A percentile compares a stretch with the other conserved stretches of the same genome.
Conservation (phyloP, 306 rosid genomes). For the Mucuna pruriens region DNA sequence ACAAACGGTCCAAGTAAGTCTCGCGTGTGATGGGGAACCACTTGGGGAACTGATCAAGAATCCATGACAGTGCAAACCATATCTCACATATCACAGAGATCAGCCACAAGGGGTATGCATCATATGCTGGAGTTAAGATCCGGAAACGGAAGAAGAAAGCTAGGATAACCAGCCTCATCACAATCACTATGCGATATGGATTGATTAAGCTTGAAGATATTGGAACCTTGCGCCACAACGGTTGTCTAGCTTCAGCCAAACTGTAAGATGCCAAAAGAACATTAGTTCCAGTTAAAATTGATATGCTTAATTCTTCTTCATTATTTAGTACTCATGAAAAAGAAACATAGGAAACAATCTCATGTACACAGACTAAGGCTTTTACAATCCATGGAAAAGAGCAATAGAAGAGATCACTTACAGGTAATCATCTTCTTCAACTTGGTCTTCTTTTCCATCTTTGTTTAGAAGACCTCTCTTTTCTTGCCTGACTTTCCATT, state of each 20-base stretch:
- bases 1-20: constrained; percentile 75
- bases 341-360: background rate
- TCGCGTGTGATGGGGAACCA: constrained; percentile 77
- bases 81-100: constrained; percentile 87
- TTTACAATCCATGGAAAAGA: background rate
- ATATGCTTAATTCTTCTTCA: constrained; percentile 13
- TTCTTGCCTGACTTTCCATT: constrained; percentile 96
- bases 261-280: constrained; percentile 44
- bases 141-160: constrained; percentile 56
- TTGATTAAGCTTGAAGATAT: constrained; percentile 57
- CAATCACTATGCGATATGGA: constrained; percentile 56
- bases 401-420: constrained; percentile 46
- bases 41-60: constrained; percentile 89
- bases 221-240: constrained; percentile 63
- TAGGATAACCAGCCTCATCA: constrained; percentile 53
- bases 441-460: constrained; percentile 72
- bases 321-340: constrained; percentile 9
- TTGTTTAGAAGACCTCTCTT: constrained; percentile 81
- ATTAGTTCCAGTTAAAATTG: background rate
- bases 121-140: constrained; percentile 58
- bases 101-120: constrained; percentile 81
- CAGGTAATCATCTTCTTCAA: constrained; percentile 83
- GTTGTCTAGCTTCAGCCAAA: constrained; percentile 93
- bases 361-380: background rate
- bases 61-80: constrained; percentile 97